Conservation (phyloP, 164 flowering plant genomes). For the Santalum album region DNA sequence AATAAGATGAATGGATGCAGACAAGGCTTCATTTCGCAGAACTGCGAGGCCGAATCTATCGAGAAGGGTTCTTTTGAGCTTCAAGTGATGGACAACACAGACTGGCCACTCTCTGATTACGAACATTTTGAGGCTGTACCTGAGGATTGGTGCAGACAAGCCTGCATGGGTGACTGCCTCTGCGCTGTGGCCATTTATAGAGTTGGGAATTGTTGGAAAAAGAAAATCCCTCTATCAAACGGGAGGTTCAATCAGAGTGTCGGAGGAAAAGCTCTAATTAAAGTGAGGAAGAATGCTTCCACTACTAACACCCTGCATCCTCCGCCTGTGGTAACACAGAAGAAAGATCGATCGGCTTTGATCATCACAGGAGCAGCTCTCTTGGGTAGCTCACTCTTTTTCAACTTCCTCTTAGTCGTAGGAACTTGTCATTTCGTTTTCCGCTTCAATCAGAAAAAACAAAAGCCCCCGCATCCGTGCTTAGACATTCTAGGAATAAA, state of each 20-base stretch:
- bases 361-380: constrained; percentile 7
- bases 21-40: background rate
- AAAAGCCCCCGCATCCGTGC: too few species aligned
- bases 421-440: background rate
- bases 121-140: background rate
- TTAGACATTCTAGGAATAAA: background rate
- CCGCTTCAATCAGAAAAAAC: background rate
- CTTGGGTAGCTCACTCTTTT: constrained; percentile 16
- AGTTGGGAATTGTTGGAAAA: background rate
- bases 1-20: constrained; percentile 1
- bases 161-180: background rate
- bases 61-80: background rate
- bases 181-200: background rate
- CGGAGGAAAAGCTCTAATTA: constrained; percentile 13
- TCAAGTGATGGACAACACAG: background rate
- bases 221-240: background rate
- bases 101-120: background rate
- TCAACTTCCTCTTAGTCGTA: constrained; percentile 8
- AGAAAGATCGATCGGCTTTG: constrained; percentile 3
- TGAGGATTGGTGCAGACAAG: background rate
- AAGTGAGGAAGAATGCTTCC: constrained; percentile 11
- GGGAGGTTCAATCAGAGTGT: background rate
- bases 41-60: background rate
- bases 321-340: background rate
- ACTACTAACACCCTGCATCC: background rate